Percentiles rank a stretch among this genome's conserved stretches.
Evolutionary conservation across 139 green algal genomes (phyloP).

Genomic region (Haematococcus lacustris): DNA sequence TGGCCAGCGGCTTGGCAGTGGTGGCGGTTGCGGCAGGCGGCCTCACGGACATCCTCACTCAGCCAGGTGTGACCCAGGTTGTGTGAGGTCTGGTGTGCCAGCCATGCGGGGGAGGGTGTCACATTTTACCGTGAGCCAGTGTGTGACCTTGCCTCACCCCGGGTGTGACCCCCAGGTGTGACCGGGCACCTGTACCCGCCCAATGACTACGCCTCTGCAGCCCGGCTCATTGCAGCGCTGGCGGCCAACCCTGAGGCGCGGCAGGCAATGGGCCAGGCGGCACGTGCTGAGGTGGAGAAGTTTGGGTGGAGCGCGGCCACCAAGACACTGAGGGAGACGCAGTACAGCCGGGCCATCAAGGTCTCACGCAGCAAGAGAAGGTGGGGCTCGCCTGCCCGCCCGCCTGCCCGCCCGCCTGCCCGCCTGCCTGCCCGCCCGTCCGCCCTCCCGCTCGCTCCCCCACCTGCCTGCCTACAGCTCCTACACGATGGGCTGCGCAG

Average conservation of each 20-base stretch:
- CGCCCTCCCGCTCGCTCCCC: no score
- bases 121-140: background rate
- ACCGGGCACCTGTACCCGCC: conserved; percentile 62
- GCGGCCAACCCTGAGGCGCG: conserved; percentile 19
- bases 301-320: conserved; percentile 56
- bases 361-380: background rate
- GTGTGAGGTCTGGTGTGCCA: background rate
- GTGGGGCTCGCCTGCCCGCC: no score
- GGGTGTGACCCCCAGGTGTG: background rate
- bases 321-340: conserved; percentile 39
- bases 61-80: conserved; percentile 6
- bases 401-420: no score
- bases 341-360: conserved; percentile 58
- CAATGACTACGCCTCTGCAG: conserved; percentile 33
- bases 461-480: background rate
- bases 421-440: no score
- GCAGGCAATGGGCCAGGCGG: conserved; percentile 11
- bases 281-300: conserved; percentile 26
- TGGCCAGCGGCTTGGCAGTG: conserved; percentile 84
- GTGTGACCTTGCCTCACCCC: background rate
- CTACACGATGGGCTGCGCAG: background rate
- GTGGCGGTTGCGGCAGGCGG: conserved; percentile 86
- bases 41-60: conserved; percentile 81
- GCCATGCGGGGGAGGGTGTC: background rate
- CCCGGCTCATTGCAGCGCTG: conserved; percentile 22